Percentiles rank a stretch among this genome's conserved stretches.
Evolutionary conservation across 768 basidiomycete genomes (phyloP).

Genomic region (Leccinum imitatum): DNA sequence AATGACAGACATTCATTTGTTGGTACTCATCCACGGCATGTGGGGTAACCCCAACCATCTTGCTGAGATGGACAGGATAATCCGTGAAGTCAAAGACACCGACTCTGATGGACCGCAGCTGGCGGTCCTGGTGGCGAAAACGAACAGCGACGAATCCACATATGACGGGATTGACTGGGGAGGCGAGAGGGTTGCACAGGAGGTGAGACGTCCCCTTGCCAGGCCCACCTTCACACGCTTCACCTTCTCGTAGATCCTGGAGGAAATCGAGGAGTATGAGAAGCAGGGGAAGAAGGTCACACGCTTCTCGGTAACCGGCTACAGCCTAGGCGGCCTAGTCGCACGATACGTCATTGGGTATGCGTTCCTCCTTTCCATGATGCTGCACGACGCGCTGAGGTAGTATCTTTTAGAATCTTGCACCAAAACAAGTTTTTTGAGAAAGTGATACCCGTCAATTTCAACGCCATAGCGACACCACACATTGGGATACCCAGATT

Average conservation of each 20-base stretch:
- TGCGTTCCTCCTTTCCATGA: conserved; percentile 15
- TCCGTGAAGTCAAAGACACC: conserved; percentile 42
- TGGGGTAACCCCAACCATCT: conserved; percentile 79
- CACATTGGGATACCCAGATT: conserved; percentile 74
- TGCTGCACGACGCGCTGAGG: conserved; percentile 6
- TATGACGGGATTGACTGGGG: conserved; percentile 88
- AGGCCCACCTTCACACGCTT: neutral
- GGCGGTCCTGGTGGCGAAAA: conserved; percentile 61
- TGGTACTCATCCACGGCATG: conserved; percentile 62
- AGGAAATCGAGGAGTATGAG: conserved; percentile 53
- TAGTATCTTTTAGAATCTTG: conserved; percentile 46
- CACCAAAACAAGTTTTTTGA: conserved; percentile 72
- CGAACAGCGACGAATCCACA: conserved; percentile 63
- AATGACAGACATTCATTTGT: conserved; percentile 39
- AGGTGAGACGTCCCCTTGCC: conserved; percentile 45
- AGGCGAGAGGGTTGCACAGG: conserved; percentile 74
- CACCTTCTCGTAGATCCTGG: conserved; percentile 45
- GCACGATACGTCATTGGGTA: conserved; percentile 77
- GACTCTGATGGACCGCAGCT: conserved; percentile 43
- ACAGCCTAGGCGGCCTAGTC: conserved; percentile 79
- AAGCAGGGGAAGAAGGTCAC: conserved; percentile 56
- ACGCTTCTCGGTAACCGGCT: conserved; percentile 74
- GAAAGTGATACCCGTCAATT: conserved; percentile 69
- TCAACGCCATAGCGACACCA: conserved; percentile 82
- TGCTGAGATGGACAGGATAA: conserved; percentile 52